These are phyloP conservation scores for Colletotrichum chrysophilum DNA, from an alignment of 2,329 filamentous ascomycete genomes.

Conservation along the genomic window DNA sequence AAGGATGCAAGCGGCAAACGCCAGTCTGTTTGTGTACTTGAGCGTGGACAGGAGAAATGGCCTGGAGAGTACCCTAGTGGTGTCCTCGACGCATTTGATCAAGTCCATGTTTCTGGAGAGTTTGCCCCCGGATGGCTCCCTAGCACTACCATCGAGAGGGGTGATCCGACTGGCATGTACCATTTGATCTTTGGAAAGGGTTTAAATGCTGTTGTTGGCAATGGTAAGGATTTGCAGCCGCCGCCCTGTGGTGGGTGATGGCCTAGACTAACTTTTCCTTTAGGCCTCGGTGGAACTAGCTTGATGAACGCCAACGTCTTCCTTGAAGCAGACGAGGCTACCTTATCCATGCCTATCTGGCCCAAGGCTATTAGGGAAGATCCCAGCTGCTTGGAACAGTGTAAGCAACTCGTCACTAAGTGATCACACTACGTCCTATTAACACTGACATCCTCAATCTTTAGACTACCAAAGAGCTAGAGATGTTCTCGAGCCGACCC, in stretches of 20 bases:
- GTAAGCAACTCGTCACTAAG: slow-evolving; percentile 40
- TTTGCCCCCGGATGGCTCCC: slow-evolving; percentile 47
- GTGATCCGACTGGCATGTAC: slow-evolving; percentile 66
- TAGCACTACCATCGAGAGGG: slow-evolving; percentile 49
- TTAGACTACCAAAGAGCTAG: slow-evolving; percentile 63
- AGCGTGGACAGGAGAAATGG: slow-evolving; percentile 69
- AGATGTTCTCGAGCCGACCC: slow-evolving; percentile 61
- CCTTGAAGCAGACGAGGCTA: slow-evolving; percentile 60
- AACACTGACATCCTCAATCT: not conserved
- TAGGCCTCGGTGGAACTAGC: slow-evolving; percentile 68
- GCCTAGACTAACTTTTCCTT: not conserved
- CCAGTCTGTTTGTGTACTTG: slow-evolving; percentile 67
- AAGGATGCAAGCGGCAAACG: slow-evolving; percentile 36
- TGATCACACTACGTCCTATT: not conserved
- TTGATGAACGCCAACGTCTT: slow-evolving; percentile 73
- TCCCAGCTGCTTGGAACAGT: slow-evolving; percentile 48
- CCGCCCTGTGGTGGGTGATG: not conserved
- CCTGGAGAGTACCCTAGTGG: slow-evolving; percentile 67
- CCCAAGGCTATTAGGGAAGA: slow-evolving; percentile 59
- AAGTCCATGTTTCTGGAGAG: slow-evolving; percentile 63
- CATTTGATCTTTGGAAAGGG: slow-evolving; percentile 68
- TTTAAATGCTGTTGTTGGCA: slow-evolving; percentile 66
- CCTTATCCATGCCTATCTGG: slow-evolving; percentile 61
- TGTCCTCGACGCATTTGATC: slow-evolving; percentile 47
- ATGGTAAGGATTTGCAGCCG: slow-evolving; percentile 45